Evolutionary conservation across 1,139 yeast genomes (phyloP).

Genomic region (Magnusiomyces suaveolens): DNA sequence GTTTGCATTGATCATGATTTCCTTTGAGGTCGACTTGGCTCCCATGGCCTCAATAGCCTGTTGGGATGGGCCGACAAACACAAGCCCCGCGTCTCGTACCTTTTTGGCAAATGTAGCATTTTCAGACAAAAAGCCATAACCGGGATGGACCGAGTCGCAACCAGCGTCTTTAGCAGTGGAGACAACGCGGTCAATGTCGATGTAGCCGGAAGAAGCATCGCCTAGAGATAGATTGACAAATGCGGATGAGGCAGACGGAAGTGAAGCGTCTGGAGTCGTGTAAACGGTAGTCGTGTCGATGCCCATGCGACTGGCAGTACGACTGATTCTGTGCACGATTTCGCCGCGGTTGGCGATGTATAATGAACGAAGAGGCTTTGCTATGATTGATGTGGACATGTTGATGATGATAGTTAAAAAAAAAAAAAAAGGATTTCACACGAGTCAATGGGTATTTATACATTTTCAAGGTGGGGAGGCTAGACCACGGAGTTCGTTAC

Average conservation of each 20-base stretch:
- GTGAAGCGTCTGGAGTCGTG: conserved; percentile 37
- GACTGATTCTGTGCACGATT: conserved; percentile 38
- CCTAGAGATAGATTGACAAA: conserved; percentile 35
- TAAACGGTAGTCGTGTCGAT: conserved; percentile 36
- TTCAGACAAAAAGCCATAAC: conserved; percentile 41
- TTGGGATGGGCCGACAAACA: conserved; percentile 41
- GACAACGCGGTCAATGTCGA: conserved; percentile 37
- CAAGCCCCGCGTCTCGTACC: conserved; percentile 32
- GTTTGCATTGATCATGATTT: conserved; percentile 31
- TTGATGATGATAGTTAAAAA: too few species aligned
- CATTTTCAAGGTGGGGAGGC: too few species aligned
- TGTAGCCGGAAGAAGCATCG: conserved; percentile 37
- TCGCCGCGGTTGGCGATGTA: conserved; percentile 43
- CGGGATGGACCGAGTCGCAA: conserved; percentile 40
- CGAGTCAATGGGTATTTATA: too few species aligned
- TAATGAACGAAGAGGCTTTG: conserved; percentile 29
- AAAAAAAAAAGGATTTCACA: too few species aligned
- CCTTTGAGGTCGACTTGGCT: conserved; percentile 30
- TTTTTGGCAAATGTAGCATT: conserved; percentile 38
- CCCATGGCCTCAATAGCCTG: conserved; percentile 33
- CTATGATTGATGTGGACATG: conserved; percentile 11
- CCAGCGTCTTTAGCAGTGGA: conserved; percentile 33
- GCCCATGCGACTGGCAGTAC: conserved; percentile 35
- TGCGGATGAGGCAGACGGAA: conserved; percentile 36
- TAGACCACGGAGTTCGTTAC: too few species aligned